Percentiles rank a stretch among this genome's conserved stretches.
These are phyloP conservation scores for Cercospora sojina DNA, from an alignment of 2,329 filamentous ascomycete species.

Conservation along the genomic window DNA sequence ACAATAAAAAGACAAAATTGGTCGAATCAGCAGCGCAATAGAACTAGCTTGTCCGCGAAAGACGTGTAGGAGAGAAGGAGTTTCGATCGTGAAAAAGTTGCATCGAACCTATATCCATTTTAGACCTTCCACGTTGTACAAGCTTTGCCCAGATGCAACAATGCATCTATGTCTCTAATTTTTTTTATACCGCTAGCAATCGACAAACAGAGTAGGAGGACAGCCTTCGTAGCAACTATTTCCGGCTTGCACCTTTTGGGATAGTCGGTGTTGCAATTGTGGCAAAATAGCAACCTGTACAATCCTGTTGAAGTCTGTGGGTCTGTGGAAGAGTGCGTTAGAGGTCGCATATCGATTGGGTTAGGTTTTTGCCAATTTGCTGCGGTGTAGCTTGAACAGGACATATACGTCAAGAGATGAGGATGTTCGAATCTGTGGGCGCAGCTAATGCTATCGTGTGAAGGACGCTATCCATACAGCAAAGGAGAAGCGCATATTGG, in stretches of 20 bases:
- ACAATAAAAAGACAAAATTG: no score
- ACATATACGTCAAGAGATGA: background rate
- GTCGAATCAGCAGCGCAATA: background rate
- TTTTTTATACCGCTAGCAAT: background rate
- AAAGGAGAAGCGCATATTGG: background rate
- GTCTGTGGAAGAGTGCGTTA: background rate
- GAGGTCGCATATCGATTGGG: no score
- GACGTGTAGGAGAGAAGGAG: background rate
- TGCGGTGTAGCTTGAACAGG: background rate
- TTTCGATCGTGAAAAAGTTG: background rate
- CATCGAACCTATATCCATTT: background rate
- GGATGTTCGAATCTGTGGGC: background rate
- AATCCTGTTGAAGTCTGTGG: background rate
- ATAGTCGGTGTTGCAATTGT: background rate
- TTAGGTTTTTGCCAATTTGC: background rate
- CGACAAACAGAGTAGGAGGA: background rate
- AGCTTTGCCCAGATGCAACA: background rate
- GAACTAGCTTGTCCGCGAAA: background rate
- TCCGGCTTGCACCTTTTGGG: background rate
- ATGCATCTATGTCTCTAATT: no score
- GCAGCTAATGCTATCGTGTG: background rate
- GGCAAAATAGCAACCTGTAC: background rate
- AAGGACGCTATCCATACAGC: background rate
- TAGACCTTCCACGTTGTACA: background rate
- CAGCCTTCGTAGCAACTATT: background rate